phyloP scores from a whole-genome alignment of 306 rosid genomes.

The Pyrus pyrifolia region DNA sequence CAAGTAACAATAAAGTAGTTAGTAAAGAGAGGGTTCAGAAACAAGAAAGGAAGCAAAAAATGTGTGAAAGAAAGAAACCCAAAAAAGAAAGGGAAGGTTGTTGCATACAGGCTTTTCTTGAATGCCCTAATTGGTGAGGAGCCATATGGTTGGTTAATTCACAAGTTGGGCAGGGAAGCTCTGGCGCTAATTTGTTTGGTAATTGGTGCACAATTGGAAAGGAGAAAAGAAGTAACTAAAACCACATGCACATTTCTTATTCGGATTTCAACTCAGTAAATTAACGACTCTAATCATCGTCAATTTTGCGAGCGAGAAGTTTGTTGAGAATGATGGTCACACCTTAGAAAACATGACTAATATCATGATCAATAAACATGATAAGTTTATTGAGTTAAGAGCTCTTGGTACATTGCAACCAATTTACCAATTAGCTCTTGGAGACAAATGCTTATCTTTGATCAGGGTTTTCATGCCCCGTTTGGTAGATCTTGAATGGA shows the following conservation, averaged over 20 bases:
- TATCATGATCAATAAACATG: background rate
- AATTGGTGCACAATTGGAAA: no score
- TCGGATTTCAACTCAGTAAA: no score
- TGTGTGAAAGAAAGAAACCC: conserved; percentile 29
- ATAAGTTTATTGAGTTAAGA: background rate
- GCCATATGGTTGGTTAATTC: conserved; percentile 25
- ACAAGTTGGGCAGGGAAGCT: conserved; percentile 29
- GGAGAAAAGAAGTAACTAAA: no score
- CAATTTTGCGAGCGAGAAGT: no score
- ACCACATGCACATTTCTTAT: no score
- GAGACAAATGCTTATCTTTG: background rate
- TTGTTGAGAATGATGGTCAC: no score
- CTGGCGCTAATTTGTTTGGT: background rate
- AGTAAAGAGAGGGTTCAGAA: conserved; percentile 10
- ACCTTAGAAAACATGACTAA: no score
- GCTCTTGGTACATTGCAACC: background rate
- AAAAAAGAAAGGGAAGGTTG: background rate
- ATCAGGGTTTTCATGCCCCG: background rate
- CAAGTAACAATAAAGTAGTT: conserved; percentile 17
- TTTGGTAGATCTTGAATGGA: background rate
- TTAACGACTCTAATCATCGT: no score
- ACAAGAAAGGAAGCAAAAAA: conserved; percentile 16
- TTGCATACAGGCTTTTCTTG: conserved; percentile 14
- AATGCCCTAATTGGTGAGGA: conserved; percentile 23
- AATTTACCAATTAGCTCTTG: no score